Evolutionary conservation across 2,329 filamentous ascomycete genomes (phyloP), one percentile per base, ranked within the genome.

Genomic region (Hymenoscyphus scutula): DNA sequence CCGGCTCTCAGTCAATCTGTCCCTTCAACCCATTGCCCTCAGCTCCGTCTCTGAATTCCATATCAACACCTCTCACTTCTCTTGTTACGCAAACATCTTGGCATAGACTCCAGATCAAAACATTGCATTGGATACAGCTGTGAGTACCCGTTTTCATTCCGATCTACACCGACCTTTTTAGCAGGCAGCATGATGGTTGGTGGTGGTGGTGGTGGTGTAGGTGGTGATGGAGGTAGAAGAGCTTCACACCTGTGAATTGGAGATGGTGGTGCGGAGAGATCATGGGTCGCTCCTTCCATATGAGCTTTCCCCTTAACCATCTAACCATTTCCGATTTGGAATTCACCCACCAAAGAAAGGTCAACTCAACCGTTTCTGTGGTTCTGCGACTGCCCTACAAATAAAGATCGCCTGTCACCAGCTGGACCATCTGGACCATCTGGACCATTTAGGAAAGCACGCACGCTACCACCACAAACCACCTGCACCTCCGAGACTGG

Each of bases 1-100:
- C 45, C 19, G 15, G 19, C 45, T 51, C 45, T 51, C 45, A 51
- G 25, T 58, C 56, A 51, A 58, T 58, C 56, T 58, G 56, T 58
- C 56, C 56, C 41, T 51, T 48, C 27, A 51, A 34, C 23, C 53
- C 34, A 58, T 58, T 58, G 56, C 37, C 45, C 23, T 3, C 45
- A 51, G 23, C 10, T 7, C 3, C n/a, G 7, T 25, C 19, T 13
- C 45, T 5, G 3, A 45, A 51, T 23, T 10, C 11, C 2, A 17
- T 15, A 51, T 51, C 45, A 27, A 19, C 45, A 23, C 45, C 19
- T 1, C 3, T 25, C 23, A 25, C 2, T 25, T 3, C 23, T 25
- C 8, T 13, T 51, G 45, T 25, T 8, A 51, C 45, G 2, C 5
- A 25, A 3, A 23, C 8, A 51, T 51, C 45, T 5, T 23, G 11